phyloP scores from a whole-genome alignment of 768 basidiomycete species.

The Nidula microcarpa region DNA sequence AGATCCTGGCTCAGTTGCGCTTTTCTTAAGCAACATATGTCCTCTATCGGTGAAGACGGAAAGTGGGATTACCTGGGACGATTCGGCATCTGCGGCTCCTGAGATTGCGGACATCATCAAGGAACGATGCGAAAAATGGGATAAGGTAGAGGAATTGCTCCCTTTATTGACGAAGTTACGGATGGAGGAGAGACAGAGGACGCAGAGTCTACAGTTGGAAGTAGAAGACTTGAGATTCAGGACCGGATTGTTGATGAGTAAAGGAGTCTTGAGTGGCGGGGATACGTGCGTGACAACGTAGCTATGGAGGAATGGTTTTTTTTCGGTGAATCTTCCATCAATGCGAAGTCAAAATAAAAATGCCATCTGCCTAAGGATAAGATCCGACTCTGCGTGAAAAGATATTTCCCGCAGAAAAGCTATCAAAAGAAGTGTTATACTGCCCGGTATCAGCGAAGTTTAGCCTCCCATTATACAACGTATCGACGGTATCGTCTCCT shows the following conservation, averaged over 20 bases:
- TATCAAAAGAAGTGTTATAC: no score
- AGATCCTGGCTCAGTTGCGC: slow-evolving; percentile 39
- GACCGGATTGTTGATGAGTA: slow-evolving; percentile 38
- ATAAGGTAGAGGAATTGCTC: slow-evolving; percentile 34
- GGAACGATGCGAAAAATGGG: slow-evolving; percentile 32
- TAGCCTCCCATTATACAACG: no score
- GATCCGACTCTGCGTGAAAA: no score
- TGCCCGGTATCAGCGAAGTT: no score
- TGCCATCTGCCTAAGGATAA: no score
- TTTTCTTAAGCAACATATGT: slow-evolving; percentile 46
- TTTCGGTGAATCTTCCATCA: no score
- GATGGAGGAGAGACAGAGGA: slow-evolving; percentile 37
- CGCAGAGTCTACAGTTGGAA: slow-evolving; percentile 34
- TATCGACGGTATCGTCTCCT: no score
- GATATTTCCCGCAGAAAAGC: no score
- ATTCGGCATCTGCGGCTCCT: slow-evolving; percentile 4
- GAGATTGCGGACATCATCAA: slow-evolving; percentile 10
- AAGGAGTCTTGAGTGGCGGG: no score
- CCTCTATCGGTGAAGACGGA: slow-evolving; percentile 39
- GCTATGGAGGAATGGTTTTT: no score
- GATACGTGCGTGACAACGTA: no score
- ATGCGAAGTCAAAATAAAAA: no score
- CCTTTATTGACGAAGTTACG: slow-evolving; percentile 41
- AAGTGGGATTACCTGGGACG: slow-evolving; percentile 49
- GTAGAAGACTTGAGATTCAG: slow-evolving; percentile 48